These are phyloP conservation scores for Cyclospora cayetanensis DNA, from an alignment of 169 alveolate genomes.

Conservation along the genomic window DNA sequence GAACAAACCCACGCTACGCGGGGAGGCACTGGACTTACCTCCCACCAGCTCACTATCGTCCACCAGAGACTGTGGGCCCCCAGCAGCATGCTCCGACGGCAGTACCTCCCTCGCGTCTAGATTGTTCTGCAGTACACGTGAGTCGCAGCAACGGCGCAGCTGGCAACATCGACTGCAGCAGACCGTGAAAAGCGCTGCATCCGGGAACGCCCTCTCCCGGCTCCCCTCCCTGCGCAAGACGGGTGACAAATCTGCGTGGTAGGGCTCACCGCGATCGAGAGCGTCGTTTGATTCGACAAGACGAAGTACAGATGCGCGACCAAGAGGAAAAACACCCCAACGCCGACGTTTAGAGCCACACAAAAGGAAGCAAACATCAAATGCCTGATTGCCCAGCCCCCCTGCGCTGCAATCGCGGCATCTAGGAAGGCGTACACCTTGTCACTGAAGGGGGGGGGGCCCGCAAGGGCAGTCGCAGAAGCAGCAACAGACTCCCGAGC, in stretches of 20 bases:
- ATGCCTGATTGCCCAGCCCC: background rate
- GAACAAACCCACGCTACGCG: background rate
- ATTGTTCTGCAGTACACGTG: background rate
- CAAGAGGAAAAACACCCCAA: background rate
- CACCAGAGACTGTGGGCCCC: too few species aligned
- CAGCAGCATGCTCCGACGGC: too few species aligned
- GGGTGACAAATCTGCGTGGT: background rate
- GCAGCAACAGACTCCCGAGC: background rate
- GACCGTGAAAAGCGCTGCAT: too few species aligned
- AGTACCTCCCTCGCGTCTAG: background rate
- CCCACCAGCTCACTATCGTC: too few species aligned
- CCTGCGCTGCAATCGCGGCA: background rate
- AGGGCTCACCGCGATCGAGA: background rate
- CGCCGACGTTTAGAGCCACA: conserved; percentile 30
- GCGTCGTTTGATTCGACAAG: conserved; percentile 16
- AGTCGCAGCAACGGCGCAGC: background rate
- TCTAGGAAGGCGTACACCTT: background rate
- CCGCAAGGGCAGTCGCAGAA: background rate
- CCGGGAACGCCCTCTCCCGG: background rate
- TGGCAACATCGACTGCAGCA: background rate
- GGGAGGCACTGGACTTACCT: too few species aligned
- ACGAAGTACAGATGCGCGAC: conserved; percentile 17
- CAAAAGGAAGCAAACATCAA: background rate
- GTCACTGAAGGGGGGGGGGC: background rate
- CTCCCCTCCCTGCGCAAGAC: background rate